Base-by-base conservation (phyloP, 2,329 filamentous ascomycete genomes). In the Ilyonectria robusta region DNA sequence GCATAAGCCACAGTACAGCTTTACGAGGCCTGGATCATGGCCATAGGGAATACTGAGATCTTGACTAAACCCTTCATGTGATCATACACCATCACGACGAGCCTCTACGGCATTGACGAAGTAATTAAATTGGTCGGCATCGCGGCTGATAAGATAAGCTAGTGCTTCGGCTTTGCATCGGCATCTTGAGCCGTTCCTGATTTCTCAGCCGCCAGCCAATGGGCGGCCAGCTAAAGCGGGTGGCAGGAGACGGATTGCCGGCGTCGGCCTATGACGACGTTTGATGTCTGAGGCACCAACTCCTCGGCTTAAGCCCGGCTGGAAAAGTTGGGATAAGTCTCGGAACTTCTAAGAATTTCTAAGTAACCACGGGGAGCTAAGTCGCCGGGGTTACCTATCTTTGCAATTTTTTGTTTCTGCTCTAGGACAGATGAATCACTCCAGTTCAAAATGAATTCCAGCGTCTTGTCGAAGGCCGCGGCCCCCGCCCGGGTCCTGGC, bases 401-500 rank as follows among this genome's bases (percentile, higher is more conserved):
- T 59, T 23, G 44, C 51, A 23, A 37, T 66, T 67, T 67, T 42
- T 48, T 55, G 10, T 46, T 62, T 66, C 55, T 60, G 50, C 54
- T 64, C 62, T 62, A 65, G 71, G 51, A 59, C 71, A 74, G 67
- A 81, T 79, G 78, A 75, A 72, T 73, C 65, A 66, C 62, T 72
- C 66, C 67, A 61, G 58, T 58, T 75, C 75, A 81, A 70, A 48
- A 87, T 87, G 85, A 87, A 85, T 75, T 80, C 84, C 46, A 83
- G 78, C 74, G 75, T 85, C 70, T 72, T 86, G 66, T 80, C 81
- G 67, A 87, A 85, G 78, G 82, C 83, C 55, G 81, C 81, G 69
- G 79, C 81, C 71, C 85, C 85, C 40, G 79, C 81, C 75, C 84
- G 85, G 72, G 79, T 82, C 69, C 75, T 87, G 66, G 82, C 84